These are phyloP conservation scores for Mycena haematopus DNA, from an alignment of 768 basidiomycete genomes.

Conservation along the genomic window DNA sequence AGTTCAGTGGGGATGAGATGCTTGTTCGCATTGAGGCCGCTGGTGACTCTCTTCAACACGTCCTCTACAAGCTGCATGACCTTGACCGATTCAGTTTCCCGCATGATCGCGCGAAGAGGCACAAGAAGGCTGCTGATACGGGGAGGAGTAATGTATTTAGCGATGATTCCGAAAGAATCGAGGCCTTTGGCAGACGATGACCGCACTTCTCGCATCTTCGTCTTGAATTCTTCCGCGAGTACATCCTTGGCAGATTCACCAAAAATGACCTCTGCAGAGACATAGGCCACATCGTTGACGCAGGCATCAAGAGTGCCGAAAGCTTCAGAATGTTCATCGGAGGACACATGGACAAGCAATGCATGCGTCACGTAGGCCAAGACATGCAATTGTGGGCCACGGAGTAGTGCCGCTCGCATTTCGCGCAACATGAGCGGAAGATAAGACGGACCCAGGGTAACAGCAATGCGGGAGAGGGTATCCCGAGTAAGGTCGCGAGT, in stretches of 20 bases:
- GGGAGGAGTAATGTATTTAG: slow-evolving; percentile 77
- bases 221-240: slow-evolving; percentile 88
- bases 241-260: slow-evolving; percentile 93
- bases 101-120: slow-evolving; percentile 85
- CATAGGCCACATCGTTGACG: slow-evolving; percentile 77
- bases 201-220: slow-evolving; percentile 91
- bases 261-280: slow-evolving; percentile 91
- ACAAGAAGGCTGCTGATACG: slow-evolving; percentile 78
- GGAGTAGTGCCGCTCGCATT: slow-evolving; percentile 80
- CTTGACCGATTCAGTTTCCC: slow-evolving; percentile 81
- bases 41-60: slow-evolving; percentile 79
- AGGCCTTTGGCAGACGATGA: slow-evolving; percentile 83
- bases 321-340: slow-evolving; percentile 54
- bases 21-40: slow-evolving; percentile 84
- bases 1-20: slow-evolving; percentile 73
- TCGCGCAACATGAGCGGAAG: slow-evolving; percentile 79
- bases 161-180: slow-evolving; percentile 84
- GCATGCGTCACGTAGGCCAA: slow-evolving; percentile 86
- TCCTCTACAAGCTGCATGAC: slow-evolving; percentile 88
- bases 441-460: slow-evolving; percentile 74
- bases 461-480: slow-evolving; percentile 79
- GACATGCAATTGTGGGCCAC: slow-evolving; percentile 95
- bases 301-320: slow-evolving; percentile 78
- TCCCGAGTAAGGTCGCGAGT: slow-evolving; percentile 87
- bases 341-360: slow-evolving; percentile 80